Conservation (phyloP, 2,329 filamentous ascomycete genomes). For the Fusarium mangiferae region DNA sequence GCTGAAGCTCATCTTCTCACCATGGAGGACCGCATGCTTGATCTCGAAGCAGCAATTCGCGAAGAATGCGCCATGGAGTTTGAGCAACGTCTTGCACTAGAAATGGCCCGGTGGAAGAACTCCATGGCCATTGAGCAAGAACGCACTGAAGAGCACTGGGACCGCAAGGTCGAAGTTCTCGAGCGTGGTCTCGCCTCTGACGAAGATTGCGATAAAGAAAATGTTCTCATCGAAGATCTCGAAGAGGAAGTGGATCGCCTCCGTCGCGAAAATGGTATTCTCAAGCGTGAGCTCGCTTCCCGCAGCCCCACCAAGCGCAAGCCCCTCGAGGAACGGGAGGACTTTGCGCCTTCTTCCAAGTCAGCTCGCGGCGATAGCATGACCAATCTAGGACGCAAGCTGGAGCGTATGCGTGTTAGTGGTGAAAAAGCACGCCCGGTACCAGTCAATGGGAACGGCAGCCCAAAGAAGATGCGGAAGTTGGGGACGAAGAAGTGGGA, state of each 20-base stretch:
- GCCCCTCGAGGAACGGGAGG: constrained; percentile 65
- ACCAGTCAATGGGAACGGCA: constrained; percentile 54
- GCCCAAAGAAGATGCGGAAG: constrained; percentile 66
- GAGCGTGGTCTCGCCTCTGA: constrained; percentile 60
- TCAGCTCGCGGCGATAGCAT: constrained; percentile 42
- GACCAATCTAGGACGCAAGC: constrained; percentile 55
- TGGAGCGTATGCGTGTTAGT: constrained; percentile 63
- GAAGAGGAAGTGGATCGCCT: constrained; percentile 78
- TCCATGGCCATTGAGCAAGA: constrained; percentile 83
- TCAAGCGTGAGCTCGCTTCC: constrained; percentile 72
- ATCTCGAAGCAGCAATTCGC: constrained; percentile 83
- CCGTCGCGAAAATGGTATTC: constrained; percentile 69
- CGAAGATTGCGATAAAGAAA: constrained; percentile 69
- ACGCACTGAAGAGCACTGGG: constrained; percentile 83
- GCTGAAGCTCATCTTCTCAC: constrained; percentile 79
- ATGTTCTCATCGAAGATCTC: constrained; percentile 70
- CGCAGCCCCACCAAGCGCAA: constrained; percentile 71
- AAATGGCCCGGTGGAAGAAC: constrained; percentile 83
- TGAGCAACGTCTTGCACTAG: constrained; percentile 78
- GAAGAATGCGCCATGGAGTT: constrained; percentile 92
- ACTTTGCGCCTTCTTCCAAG: constrained; percentile 48
- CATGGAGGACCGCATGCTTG: constrained; percentile 72
- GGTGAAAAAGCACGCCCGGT: constrained; percentile 46
- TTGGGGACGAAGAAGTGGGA: constrained; percentile 62
- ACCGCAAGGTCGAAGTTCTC: constrained; percentile 81